Conservation (phyloP, 331 rosid species). For the Rosa hybrid region DNA sequence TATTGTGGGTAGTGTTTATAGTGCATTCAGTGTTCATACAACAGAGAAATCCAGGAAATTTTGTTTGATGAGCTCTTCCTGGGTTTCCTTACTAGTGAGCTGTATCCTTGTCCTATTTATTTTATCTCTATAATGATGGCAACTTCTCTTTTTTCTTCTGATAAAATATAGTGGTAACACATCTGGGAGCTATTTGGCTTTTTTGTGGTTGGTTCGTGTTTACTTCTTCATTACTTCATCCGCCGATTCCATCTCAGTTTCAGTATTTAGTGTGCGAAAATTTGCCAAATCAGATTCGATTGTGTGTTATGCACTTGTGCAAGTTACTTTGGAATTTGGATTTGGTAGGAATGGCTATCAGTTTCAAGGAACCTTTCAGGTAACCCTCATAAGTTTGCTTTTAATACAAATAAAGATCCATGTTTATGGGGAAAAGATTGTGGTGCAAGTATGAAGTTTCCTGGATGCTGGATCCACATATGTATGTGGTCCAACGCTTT, state of each 20-base stretch:
- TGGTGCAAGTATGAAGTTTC: background rate
- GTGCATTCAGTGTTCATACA: constrained; percentile 38
- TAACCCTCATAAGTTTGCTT: background rate
- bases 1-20: constrained; percentile 48
- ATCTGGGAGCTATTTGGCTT: background rate
- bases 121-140: constrained; percentile 40
- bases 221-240: background rate
- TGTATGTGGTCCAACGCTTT: background rate
- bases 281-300: background rate
- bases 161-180: background rate
- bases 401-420: background rate
- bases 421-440: background rate
- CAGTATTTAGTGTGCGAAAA: background rate
- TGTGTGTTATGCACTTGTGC: background rate
- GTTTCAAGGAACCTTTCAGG: background rate
- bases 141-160: background rate
- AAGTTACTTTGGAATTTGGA: background rate
- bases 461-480: background rate
- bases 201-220: background rate
- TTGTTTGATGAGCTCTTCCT: constrained; percentile 60
- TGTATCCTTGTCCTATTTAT: constrained; percentile 64
- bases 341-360: background rate
- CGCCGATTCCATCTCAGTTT: background rate
- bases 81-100: constrained; percentile 66
- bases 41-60: constrained; percentile 54